Conservation (phyloP, 169 alveolate species). For the Plasmodium fragile region DNA sequence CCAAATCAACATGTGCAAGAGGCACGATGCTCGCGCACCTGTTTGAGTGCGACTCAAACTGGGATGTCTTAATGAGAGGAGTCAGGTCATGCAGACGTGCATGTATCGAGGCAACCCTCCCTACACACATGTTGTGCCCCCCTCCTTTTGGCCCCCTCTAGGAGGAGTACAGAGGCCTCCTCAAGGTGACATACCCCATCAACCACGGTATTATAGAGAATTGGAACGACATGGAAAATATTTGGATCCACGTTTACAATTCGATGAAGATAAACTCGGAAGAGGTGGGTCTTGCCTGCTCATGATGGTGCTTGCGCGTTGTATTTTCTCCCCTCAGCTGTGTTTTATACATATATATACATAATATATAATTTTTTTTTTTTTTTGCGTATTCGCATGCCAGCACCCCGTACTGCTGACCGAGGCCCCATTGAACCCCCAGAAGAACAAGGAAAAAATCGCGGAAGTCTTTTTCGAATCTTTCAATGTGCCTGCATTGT, state of each 20-base stretch:
- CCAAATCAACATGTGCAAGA: not conserved
- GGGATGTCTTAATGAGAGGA: not conserved
- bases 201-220: conserved; percentile 85
- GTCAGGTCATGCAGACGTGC: not conserved
- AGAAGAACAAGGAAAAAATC: conserved; percentile 81
- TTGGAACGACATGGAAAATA: conserved; percentile 87
- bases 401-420: conserved; percentile 80
- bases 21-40: not conserved
- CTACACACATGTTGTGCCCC: not conserved
- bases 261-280: conserved; percentile 79
- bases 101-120: not conserved
- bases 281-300: conserved; percentile 73
- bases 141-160: not conserved
- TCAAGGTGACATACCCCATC: conserved; percentile 89
- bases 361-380: conserved; percentile 32
- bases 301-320: conserved; percentile 50
- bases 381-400: not conserved
- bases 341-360: conserved; percentile 49
- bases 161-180: conserved; percentile 85
- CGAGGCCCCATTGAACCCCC: conserved; percentile 83
- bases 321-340: not conserved
- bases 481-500: conserved; percentile 85
- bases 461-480: conserved; percentile 86
- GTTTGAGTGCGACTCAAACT: not conserved
- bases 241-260: conserved; percentile 85